Base-by-base conservation (phyloP, 106 monocot genomes). In the Ottelia alismoides region DNA sequence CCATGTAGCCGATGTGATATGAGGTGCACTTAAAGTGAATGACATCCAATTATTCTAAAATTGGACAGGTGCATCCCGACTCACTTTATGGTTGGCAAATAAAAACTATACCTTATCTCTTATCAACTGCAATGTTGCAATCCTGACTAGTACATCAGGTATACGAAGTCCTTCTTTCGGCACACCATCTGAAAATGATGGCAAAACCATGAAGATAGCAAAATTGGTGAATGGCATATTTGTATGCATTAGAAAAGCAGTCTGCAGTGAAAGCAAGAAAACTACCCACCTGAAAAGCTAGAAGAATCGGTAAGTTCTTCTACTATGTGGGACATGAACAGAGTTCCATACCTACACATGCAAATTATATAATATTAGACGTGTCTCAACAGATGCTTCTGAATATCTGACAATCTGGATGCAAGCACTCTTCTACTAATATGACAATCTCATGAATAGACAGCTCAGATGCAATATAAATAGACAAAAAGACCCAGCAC, bases 131-230 rank as follows among this genome's bases (percentile, higher is more conserved):
- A 92, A 66, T 56, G 71, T 72, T 65, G 78, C 98, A 70, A 98
- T 57, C 64, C 98, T 79, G 56, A 98, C 70, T 25, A 85, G 55
- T 20, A 83, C 72, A 55, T 98, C 98, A 62, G 85, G 81, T 20
- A 77, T 62, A 30, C 98, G 73, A 31, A 85, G 27, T 45, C 84
- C 76, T 73, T 98, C 98, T 72, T 85, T 98, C 55, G 98, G 98
- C 25, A 98, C 98, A 40, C 98, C 98, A 98, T 98, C 98, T 98
- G 52, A 18, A 54, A 47, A 40, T 31, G 45, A 52, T 58, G 14
- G 63, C 4, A 28, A 63, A 64, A n/a, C n/a, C n/a, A n/a, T n/a
- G n/a, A n/a, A n/a, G n/a, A n/a, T n/a, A n/a, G n/a, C n/a, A n/a
- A n/a, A n/a, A n/a, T n/a, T n/a, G n/a, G n/a, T n/a, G n/a, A n/a